A percentile compares a stretch with the other conserved stretches of the same genome.
These are phyloP conservation scores for Wallacemonas collosoma DNA, from an alignment of 208 protist species.

Conservation along the genomic window DNA sequence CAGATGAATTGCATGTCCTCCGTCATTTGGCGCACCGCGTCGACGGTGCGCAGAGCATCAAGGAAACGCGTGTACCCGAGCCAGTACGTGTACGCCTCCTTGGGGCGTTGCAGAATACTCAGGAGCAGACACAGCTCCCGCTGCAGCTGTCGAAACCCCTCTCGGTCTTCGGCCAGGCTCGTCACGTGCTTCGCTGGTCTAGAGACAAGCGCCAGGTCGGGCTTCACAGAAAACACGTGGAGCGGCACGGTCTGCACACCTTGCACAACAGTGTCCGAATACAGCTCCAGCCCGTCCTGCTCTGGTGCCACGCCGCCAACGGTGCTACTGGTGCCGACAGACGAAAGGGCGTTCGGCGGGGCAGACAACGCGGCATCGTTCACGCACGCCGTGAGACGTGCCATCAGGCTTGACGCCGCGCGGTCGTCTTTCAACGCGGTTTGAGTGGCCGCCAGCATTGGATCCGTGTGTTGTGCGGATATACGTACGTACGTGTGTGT, in stretches of 20 bases:
- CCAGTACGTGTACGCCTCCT: slow-evolving; percentile 2
- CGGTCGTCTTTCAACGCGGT: neutral
- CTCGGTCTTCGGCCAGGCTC: neutral
- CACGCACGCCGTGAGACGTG: neutral
- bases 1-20: slow-evolving; percentile 4
- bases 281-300: neutral
- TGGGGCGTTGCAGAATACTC: slow-evolving; percentile 19
- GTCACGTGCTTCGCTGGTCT: neutral
- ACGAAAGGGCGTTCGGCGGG: neutral
- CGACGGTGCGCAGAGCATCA: neutral
- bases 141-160: slow-evolving; percentile 10
- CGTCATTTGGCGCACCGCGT: neutral
- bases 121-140: slow-evolving; percentile 15
- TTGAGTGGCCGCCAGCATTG: neutral
- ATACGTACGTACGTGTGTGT: too few relatives aligned
- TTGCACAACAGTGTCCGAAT: neutral
- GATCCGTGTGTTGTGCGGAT: too few relatives aligned
- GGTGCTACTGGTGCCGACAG: neutral
- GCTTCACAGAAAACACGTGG: neutral
- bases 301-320: neutral
- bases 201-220: neutral
- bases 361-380: neutral
- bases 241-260: slow-evolving; percentile 8
- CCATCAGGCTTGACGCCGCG: neutral
- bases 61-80: slow-evolving; percentile 12